Evolutionary conservation across 2,329 filamentous ascomycete genomes (phyloP).

Genomic region (Aspergillus udagawae): DNA sequence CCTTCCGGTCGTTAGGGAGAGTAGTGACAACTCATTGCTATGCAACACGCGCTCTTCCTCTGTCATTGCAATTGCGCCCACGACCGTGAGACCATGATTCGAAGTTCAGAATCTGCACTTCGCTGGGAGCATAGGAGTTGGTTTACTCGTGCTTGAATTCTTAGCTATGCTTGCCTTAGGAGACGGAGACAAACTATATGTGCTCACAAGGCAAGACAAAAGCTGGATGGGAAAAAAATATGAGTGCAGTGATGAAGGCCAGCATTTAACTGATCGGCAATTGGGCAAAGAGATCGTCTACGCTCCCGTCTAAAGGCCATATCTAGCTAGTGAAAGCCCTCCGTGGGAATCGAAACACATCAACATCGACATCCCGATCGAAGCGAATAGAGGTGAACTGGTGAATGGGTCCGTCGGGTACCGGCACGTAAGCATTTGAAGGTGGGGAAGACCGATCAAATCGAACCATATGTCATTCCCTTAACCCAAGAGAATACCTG

Average conservation of each 20-base stretch:
- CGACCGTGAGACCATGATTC: not conserved
- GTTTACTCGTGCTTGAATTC: not conserved
- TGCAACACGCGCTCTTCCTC: constrained; percentile 2
- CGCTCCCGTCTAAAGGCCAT: not conserved
- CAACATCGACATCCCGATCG: not conserved
- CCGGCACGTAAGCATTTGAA: constrained; percentile 1
- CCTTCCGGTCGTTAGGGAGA: constrained; percentile 9
- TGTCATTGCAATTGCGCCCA: not conserved
- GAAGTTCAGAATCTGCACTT: not conserved
- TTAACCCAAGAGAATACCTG: not conserved
- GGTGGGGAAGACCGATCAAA: not conserved
- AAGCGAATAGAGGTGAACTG: not conserved
- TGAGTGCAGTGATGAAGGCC: not conserved
- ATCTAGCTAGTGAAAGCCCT: not conserved
- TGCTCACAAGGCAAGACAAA: not conserved
- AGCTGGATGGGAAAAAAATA: not conserved
- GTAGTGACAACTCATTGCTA: constrained; percentile 8
- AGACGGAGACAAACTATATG: not conserved
- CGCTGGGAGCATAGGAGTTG: not conserved
- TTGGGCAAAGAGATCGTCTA: not conserved
- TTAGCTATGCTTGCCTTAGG: not conserved
- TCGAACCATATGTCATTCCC: not conserved
- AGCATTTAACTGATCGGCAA: not conserved
- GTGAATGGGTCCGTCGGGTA: not conserved
- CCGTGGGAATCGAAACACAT: not conserved